phyloP scores from a whole-genome alignment of 164 flowering plant genomes.

The Tetrastigma voinierianum region DNA sequence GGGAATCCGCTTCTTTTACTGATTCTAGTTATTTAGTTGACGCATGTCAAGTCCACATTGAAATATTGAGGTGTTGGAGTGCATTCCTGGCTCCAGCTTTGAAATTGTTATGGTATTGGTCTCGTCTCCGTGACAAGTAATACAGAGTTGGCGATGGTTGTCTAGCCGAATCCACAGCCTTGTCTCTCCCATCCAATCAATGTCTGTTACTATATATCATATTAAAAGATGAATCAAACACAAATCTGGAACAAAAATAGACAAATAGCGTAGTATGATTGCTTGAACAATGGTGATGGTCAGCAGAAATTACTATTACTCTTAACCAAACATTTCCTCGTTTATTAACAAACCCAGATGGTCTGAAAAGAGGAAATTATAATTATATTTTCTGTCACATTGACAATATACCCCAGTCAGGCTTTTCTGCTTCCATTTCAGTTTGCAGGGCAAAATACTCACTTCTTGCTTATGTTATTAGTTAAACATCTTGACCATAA shows the following conservation, averaged over 20 bases:
- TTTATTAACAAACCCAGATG: too few species aligned
- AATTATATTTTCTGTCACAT: too few species aligned
- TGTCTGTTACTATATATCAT: conserved; percentile 9
- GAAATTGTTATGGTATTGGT: conserved; percentile 27
- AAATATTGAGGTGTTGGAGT: background rate
- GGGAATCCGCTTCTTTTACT: conserved; percentile 61
- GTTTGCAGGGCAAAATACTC: too few species aligned
- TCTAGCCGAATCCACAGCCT: conserved; percentile 23
- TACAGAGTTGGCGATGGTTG: conserved; percentile 22
- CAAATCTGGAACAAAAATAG: too few species aligned
- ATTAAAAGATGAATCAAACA: background rate
- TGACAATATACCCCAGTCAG: too few species aligned
- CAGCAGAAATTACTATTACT: too few species aligned
- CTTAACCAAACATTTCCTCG: too few species aligned
- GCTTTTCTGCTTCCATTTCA: too few species aligned
- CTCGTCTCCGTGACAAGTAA: conserved; percentile 17
- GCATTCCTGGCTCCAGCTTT: conserved; percentile 40
- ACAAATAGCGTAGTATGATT: too few species aligned
- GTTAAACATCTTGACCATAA: too few species aligned
- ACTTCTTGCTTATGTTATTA: too few species aligned
- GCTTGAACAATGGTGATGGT: conserved; percentile 43
- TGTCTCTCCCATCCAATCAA: conserved; percentile 28
- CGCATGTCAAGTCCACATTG: conserved; percentile 37
- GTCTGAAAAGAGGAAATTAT: too few species aligned
- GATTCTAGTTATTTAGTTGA: conserved; percentile 32